These are phyloP conservation scores for Termitomyces sp. DNA, from an alignment of 768 basidiomycete genomes.

Conservation along the genomic window DNA sequence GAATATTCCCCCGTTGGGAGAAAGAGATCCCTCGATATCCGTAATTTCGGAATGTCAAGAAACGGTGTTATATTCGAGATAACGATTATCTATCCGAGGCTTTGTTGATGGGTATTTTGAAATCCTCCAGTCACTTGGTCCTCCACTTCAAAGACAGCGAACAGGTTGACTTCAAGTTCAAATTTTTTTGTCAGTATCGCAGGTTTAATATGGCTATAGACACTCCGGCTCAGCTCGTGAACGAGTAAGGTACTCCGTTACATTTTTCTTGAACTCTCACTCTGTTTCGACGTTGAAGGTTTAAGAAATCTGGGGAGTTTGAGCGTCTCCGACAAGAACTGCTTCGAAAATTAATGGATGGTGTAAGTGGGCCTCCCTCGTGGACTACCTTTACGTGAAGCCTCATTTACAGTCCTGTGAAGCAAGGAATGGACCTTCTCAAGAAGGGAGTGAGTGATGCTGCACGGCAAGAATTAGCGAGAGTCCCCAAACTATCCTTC, in stretches of 20 bases:
- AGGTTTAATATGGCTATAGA: constrained; percentile 39
- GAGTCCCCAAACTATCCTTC: constrained; percentile 51
- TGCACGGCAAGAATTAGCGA: constrained; percentile 49
- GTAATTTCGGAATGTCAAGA: too few relatives aligned
- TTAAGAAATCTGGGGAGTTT: constrained; percentile 79
- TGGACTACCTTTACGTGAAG: not conserved
- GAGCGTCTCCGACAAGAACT: constrained; percentile 68
- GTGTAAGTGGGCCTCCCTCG: constrained; percentile 39
- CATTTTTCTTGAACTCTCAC: not conserved
- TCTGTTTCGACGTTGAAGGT: constrained; percentile 34
- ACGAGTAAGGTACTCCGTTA: constrained; percentile 44
- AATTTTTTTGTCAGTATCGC: too few relatives aligned
- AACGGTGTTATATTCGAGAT: constrained; percentile 5
- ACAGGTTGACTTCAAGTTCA: not conserved
- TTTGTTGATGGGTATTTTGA: too few relatives aligned
- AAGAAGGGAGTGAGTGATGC: constrained; percentile 61
- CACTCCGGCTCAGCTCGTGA: constrained; percentile 59
- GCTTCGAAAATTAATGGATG: constrained; percentile 54
- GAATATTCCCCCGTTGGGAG: not conserved
- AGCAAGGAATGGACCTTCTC: constrained; percentile 53
- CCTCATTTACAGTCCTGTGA: constrained; percentile 6
- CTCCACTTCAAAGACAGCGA: too few relatives aligned
- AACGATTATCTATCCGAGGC: constrained; percentile 11
- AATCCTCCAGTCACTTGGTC: too few relatives aligned
- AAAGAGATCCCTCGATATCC: too few relatives aligned